Evolutionary conservation across 805 yeast species (phyloP), one percentile per base, ranked within the genome.

Genomic region (Wickerhamiella occidentalis): DNA sequence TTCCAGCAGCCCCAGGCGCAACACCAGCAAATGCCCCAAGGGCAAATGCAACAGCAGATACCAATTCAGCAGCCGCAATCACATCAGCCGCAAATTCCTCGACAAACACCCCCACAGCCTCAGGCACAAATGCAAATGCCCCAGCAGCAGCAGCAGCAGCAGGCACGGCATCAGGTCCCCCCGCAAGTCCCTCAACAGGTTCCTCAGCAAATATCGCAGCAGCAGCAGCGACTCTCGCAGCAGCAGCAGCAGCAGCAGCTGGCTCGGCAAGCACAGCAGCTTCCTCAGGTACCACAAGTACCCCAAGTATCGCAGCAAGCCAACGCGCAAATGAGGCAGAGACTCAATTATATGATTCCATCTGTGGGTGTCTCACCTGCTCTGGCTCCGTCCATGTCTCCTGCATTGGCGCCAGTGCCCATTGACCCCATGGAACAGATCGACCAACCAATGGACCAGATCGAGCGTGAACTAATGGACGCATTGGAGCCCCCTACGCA

Each of bases 351-450:
- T 33, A 28, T 45, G 33, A 33, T 25, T 6, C 48, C 30, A n/a
- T 17, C 26, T 8, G 47, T 44, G 13, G 40, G 41, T 2, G 48
- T 45, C 13, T 35, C 41, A 4, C 48, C 48, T 6, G 48, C 48
- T 3, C 28, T 45, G 33, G 48, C 41, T 25, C 48, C 48, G 5
- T 15, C 46, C 4, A 28, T 44, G 18, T 44, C 47, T 4, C 47
- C 47, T 8, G 46, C 46, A n/a, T 30, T 42, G 15, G 41, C 48
- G 23, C 40, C 40, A 6, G 48, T 30, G 36, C 41, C 40, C 6
- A 23, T 45, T 7, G 48, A 45, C 8, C 47, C 22, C 8, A 21
- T 43, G 19, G 40, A 43, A 5, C 23, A 41, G n/a, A 40, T 40
- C 19, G 23, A 30, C 19, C 37, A 29, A 19, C 44, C 44, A 23